These are phyloP conservation scores for Triglochin maritima DNA, from an alignment of 106 monocot species.

Conservation along the genomic window DNA sequence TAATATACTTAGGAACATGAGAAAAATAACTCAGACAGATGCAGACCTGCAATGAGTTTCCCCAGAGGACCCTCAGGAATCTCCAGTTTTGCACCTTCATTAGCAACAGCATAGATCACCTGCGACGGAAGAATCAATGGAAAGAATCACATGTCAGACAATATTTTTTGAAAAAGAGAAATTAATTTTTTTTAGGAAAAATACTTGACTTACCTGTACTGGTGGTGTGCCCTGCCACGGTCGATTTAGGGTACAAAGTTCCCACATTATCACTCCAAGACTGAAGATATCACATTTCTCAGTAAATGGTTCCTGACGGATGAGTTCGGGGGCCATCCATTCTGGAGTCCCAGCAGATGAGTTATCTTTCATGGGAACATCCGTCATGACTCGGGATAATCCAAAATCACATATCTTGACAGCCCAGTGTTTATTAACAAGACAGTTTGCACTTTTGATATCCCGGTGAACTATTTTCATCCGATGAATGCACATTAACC, in stretches of 20 bases:
- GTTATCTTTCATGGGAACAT: slow-evolving; percentile 52
- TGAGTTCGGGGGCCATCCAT: slow-evolving; percentile 99
- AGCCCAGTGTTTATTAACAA: slow-evolving; percentile 88
- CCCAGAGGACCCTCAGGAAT: slow-evolving; percentile 84
- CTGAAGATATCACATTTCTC: slow-evolving; percentile 98
- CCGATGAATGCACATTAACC: slow-evolving; percentile 96
- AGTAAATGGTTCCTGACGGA: slow-evolving; percentile 76
- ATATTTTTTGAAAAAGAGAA: background rate
- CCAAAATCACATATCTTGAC: slow-evolving; percentile 99
- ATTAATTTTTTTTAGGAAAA: background rate
- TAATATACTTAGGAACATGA: too few relatives aligned
- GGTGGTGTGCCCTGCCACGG: slow-evolving; percentile 92
- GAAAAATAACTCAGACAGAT: too few relatives aligned
- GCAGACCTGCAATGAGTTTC: slow-evolving; percentile 50
- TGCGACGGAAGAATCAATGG: slow-evolving; percentile 3
- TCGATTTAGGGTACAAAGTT: slow-evolving; percentile 76
- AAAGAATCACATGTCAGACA: too few relatives aligned
- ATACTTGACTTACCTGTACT: slow-evolving; percentile 51
- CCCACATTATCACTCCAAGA: slow-evolving; percentile 97
- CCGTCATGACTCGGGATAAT: slow-evolving; percentile 63
- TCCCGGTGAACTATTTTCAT: slow-evolving; percentile 98
- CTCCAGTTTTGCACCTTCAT: slow-evolving; percentile 59
- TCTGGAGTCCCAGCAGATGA: slow-evolving; percentile 96
- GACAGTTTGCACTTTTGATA: slow-evolving; percentile 94
- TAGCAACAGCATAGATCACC: slow-evolving; percentile 76